phyloP scores from a whole-genome alignment of 257 asterid species.

The Ligustrum vulgare region DNA sequence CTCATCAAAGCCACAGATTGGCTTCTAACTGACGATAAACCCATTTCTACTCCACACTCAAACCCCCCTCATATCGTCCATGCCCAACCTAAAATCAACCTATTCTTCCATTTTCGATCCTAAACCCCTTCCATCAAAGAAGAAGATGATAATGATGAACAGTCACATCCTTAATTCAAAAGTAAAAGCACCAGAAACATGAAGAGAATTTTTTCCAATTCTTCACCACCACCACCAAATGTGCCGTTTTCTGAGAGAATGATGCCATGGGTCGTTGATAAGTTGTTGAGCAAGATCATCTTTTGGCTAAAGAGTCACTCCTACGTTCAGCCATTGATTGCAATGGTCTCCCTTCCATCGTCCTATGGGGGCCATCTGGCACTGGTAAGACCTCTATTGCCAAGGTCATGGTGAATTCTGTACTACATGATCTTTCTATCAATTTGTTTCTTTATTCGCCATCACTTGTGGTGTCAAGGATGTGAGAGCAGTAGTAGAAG shows the following conservation, averaged over 20 bases:
- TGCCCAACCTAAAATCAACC: slow-evolving; percentile 72
- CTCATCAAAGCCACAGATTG: slow-evolving; percentile 68
- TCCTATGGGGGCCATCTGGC: slow-evolving; percentile 93
- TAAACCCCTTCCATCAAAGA: slow-evolving; percentile 20
- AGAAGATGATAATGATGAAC: background rate
- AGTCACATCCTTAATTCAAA: slow-evolving; percentile 21
- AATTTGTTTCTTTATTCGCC: too few relatives aligned
- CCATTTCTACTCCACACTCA: slow-evolving; percentile 3
- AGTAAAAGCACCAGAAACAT: slow-evolving; percentile 40
- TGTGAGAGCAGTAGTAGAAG: too few relatives aligned
- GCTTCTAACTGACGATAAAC: slow-evolving; percentile 46
- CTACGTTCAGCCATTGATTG: slow-evolving; percentile 51
- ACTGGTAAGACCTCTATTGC: too few relatives aligned
- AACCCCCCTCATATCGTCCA: slow-evolving; percentile 40
- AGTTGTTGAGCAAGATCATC: slow-evolving; percentile 82
- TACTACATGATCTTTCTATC: too few relatives aligned
- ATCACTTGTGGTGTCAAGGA: too few relatives aligned
- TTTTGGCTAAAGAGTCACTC: slow-evolving; percentile 50
- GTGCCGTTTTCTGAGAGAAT: slow-evolving; percentile 73
- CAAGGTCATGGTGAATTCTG: too few relatives aligned
- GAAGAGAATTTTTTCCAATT: slow-evolving; percentile 11
- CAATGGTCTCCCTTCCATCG: slow-evolving; percentile 64
- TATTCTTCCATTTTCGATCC: slow-evolving; percentile 45
- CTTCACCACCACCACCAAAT: slow-evolving; percentile 28
- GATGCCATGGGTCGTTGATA: slow-evolving; percentile 75